Conservation (phyloP, 768 basidiomycete species). For the Auriscalpium vulgare region DNA sequence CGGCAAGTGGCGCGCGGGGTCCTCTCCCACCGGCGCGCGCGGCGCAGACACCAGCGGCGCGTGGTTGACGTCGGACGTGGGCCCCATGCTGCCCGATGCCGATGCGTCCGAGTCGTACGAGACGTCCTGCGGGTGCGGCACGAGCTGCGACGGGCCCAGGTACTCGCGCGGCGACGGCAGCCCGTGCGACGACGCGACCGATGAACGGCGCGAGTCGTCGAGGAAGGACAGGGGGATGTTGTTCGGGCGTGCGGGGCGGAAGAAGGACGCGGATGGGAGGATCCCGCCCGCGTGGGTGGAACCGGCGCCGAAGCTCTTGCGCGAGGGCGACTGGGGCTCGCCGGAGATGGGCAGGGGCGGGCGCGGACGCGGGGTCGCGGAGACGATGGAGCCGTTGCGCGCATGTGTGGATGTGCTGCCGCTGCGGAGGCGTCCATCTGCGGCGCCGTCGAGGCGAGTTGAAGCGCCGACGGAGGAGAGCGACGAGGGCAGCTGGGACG, state of each 20-base stretch:
- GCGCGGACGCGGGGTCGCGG: slow-evolving; percentile 9
- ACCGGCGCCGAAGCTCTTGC: slow-evolving; percentile 5
- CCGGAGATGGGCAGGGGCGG: neutral
- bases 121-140: slow-evolving; percentile 28
- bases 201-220: slow-evolving; percentile 24
- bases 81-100: slow-evolving; percentile 24
- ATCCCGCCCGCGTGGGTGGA: slow-evolving; percentile 67
- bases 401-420: slow-evolving; percentile 3
- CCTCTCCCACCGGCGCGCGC: slow-evolving; percentile 19
- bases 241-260: slow-evolving; percentile 57
- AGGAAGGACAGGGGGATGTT: slow-evolving; percentile 36
- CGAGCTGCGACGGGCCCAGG: slow-evolving; percentile 28
- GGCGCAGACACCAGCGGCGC: slow-evolving; percentile 2
- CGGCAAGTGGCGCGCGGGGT: slow-evolving; percentile 23
- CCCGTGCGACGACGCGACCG: slow-evolving; percentile 21
- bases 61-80: slow-evolving; percentile 13
- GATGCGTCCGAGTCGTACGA: slow-evolving; percentile 39
- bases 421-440: slow-evolving; percentile 3
- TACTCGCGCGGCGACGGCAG: slow-evolving; percentile 6
- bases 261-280: slow-evolving; percentile 73
- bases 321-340: slow-evolving; percentile 11
- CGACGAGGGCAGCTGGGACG: slow-evolving; percentile 14
- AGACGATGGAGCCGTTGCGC: slow-evolving; percentile 10
- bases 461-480: slow-evolving; percentile 14
- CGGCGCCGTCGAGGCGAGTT: slow-evolving; percentile 8